A percentile compares a stretch with the other conserved stretches of the same genome.
These are phyloP conservation scores for Elymus sibiricus DNA, from an alignment of 176 grass and related monocot species.

Conservation along the genomic window DNA sequence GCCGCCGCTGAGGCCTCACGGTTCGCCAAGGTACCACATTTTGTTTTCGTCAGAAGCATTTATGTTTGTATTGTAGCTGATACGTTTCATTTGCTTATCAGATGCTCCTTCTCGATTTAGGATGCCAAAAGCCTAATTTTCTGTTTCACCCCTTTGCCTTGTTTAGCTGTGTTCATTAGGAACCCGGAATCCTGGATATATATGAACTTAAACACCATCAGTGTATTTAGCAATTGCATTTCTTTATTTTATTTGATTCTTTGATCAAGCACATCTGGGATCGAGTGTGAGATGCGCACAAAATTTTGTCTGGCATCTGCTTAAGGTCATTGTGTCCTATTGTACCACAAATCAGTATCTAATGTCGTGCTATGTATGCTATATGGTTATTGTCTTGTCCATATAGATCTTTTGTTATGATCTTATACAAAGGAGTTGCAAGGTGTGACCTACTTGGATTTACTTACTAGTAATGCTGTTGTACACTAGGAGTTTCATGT, in stretches of 20 bases:
- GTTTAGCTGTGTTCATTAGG: neutral
- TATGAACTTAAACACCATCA: neutral
- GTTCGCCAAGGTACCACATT: slow-evolving; percentile 64
- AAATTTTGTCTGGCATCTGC: neutral
- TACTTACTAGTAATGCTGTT: slow-evolving; percentile 9
- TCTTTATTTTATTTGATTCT: neutral
- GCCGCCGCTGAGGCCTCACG: slow-evolving; percentile 50
- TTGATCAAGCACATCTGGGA: neutral
- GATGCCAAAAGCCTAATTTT: neutral
- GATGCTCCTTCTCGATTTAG: neutral
- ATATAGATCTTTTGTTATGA: neutral
- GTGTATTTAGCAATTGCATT: neutral
- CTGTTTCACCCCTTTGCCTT: neutral
- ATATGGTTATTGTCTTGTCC: neutral
- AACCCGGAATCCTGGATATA: neutral
- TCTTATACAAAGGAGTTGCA: neutral
- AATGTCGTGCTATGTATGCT: neutral
- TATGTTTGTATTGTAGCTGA: neutral
- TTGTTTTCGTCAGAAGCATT: neutral
- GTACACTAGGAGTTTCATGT: neutral
- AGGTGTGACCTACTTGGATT: neutral
- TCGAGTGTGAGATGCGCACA: neutral
- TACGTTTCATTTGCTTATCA: neutral
- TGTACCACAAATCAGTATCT: neutral
- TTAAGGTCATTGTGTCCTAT: neutral